Conservation (phyloP, 2,329 filamentous ascomycete genomes). For the Stagonosporopsis chrysanthemi region DNA sequence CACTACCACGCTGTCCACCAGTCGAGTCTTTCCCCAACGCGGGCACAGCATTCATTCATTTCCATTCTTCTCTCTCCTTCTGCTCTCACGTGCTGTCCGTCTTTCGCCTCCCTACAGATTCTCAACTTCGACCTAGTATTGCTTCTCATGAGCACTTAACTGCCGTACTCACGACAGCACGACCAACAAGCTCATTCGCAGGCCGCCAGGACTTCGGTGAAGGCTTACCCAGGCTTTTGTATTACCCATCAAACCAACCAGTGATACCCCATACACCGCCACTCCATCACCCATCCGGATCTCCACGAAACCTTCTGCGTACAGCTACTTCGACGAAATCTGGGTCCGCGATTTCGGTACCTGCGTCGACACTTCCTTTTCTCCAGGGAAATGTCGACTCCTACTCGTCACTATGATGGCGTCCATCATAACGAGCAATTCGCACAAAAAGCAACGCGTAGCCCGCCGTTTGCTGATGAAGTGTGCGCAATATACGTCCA, state of each 20-base stretch:
- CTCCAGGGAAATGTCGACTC: constrained; percentile 37
- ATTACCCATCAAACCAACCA: neutral
- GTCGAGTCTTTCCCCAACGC: constrained; percentile 13
- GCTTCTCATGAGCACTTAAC: constrained; percentile 19
- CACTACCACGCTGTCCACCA: constrained; percentile 18
- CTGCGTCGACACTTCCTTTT: constrained; percentile 38
- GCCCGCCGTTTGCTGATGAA: constrained; percentile 52
- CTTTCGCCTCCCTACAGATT: constrained; percentile 14
- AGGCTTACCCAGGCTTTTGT: neutral
- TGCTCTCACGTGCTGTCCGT: constrained; percentile 1
- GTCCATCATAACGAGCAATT: constrained; percentile 29
- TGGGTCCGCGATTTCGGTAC: constrained; percentile 31
- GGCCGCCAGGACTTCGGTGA: neutral
- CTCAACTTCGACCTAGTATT: constrained; percentile 12
- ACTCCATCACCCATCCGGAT: neutral
- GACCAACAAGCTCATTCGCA: neutral
- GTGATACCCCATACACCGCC: neutral
- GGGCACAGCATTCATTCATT: constrained; percentile 36
- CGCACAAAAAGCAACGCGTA: constrained; percentile 50
- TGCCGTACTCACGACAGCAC: constrained; percentile 2
- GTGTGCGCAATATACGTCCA: constrained; percentile 89
- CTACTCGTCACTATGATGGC: constrained; percentile 33
- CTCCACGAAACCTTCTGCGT: neutral
- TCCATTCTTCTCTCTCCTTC: constrained; percentile 19
- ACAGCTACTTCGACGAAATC: neutral